These are phyloP conservation scores for Phoma sp. DNA, from an alignment of 2,329 filamentous ascomycete species.

Conservation along the genomic window DNA sequence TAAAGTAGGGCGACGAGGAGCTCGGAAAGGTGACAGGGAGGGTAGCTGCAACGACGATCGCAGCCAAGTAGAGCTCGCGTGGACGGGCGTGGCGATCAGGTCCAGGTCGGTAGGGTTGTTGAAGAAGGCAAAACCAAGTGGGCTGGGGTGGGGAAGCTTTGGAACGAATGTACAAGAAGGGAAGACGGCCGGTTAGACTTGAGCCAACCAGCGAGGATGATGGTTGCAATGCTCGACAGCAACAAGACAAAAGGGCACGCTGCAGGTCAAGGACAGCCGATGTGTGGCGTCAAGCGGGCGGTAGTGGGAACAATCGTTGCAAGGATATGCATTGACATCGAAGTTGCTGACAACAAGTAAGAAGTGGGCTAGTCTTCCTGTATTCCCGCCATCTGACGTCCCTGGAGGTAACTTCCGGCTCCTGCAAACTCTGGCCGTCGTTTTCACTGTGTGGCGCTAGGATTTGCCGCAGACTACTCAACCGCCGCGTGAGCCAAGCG, in stretches of 20 bases:
- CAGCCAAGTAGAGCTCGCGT: constrained; percentile 44
- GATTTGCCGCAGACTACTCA: constrained; percentile 40
- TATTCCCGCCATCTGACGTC: constrained; percentile 44
- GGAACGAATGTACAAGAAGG: constrained; percentile 46
- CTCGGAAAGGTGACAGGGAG: constrained; percentile 35
- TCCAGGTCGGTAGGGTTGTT: constrained; percentile 33
- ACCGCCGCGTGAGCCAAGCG: constrained; percentile 39
- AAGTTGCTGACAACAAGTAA: constrained; percentile 41
- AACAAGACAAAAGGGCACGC: constrained; percentile 40
- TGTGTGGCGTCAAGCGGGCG: constrained; percentile 44
- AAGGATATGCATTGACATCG: constrained; percentile 46
- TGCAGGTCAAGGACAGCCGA: constrained; percentile 43
- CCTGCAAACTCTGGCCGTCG: constrained; percentile 39
- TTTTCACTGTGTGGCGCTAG: constrained; percentile 45
- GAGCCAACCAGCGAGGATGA: constrained; percentile 42
- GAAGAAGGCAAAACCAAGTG: constrained; percentile 37
- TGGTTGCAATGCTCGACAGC: constrained; percentile 35
- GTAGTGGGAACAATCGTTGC: constrained; percentile 37
- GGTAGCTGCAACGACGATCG: constrained; percentile 45
- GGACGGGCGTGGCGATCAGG: constrained; percentile 43
- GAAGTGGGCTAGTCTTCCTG: constrained; percentile 34
- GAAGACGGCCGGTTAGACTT: constrained; percentile 43
- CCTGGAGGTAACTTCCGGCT: constrained; percentile 37
- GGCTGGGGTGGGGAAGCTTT: constrained; percentile 38
- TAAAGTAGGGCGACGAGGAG: constrained; percentile 41